Base-by-base conservation (phyloP, 2,329 filamentous ascomycete genomes). In the Colletotrichum sp. region DNA sequence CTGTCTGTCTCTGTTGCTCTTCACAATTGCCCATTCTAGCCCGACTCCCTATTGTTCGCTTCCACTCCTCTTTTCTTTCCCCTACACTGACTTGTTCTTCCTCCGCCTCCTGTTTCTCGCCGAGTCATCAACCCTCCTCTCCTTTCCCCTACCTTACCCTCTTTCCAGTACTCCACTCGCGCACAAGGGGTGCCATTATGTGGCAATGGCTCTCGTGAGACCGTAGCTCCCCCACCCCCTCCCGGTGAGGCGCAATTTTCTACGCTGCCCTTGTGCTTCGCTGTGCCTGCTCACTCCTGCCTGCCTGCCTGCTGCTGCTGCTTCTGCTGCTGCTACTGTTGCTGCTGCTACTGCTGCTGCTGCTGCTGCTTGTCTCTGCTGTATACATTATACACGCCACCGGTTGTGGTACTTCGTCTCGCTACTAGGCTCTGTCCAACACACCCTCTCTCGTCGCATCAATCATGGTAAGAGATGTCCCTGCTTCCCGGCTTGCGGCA, bases 391-490 rank as follows among this genome's bases (percentile, higher is more conserved):
- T 84, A 84, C 80, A 77, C 75, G 81, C 79, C 80, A 82, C 83
- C 83, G 81, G 81, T 81, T 82, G 80, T 79, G 82, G 84, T 85
- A 80, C 79, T 81, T 80, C 81, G 80, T 81, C 80, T 79, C 79
- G 80, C 81, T 79, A 80, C 79, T 78, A 80, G 77, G 79, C 77
- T 81, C 78, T 83, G 83, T 84, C 82, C 80, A 81, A 83, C 84
- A 82, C 82, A 83, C 81, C 82, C 83, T 84, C 80, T 83, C 81
- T 83, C 80, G 81, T 82, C 83, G 82, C 83, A 83, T 81, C 83
- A 83, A 87, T 83, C 82, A 89, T 89, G 88, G 88, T 89, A 88
- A 89, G 88, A 82, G 79, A 79, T 74, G 72, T 82, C 82, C 82
- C 81, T 82, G 79, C 80, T 84, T 79, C 80, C 82, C 81, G 83